These are phyloP conservation scores for Strombidium stylifer DNA, from an alignment of 73 alveolate species.

Conservation along the genomic window DNA sequence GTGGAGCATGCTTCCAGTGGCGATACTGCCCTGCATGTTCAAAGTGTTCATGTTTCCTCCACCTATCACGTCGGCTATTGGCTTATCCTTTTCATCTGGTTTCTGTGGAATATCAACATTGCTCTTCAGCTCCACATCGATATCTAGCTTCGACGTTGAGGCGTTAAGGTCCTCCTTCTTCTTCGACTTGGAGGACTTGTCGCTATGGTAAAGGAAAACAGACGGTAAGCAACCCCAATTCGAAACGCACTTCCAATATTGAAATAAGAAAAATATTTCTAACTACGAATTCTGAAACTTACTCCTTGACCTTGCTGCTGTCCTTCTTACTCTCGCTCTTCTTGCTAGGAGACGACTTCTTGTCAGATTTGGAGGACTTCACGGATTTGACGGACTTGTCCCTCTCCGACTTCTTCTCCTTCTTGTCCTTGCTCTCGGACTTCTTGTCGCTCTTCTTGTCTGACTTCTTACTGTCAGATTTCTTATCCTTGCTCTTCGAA, in stretches of 20 bases:
- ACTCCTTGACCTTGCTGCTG: neutral
- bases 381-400: constrained; percentile 30
- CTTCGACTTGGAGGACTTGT: neutral
- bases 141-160: neutral
- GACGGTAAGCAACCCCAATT: constrained; percentile 10
- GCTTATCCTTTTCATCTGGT: neutral
- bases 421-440: neutral
- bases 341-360: constrained; percentile 24
- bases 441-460: constrained; percentile 31
- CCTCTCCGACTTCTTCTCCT: constrained; percentile 10
- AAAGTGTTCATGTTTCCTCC: neutral
- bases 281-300: neutral
- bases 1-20: constrained; percentile 9
- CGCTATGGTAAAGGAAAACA: neutral
- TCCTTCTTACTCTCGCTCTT: constrained; percentile 20
- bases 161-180: neutral
- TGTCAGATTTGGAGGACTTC: constrained; percentile 1
- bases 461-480: constrained; percentile 10
- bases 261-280: constrained; percentile 1
- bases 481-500: constrained; percentile 1
- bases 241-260: constrained; percentile 16
- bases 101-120: neutral
- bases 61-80: neutral
- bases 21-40: neutral
- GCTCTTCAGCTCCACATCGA: neutral